Base-by-base conservation (phyloP, 768 basidiomycete genomes). In the Tubosaeta sp. region DNA sequence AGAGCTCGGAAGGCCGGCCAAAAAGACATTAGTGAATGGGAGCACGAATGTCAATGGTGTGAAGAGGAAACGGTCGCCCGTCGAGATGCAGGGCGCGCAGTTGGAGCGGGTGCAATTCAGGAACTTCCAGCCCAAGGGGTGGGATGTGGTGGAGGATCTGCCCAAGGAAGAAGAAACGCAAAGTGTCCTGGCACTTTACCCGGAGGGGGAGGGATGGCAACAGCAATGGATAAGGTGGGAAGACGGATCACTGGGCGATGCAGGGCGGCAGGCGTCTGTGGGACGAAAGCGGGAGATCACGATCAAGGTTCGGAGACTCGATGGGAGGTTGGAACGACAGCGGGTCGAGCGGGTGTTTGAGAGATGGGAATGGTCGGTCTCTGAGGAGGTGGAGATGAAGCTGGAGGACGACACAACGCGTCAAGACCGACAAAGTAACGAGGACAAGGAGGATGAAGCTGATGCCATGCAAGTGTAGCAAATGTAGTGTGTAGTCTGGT, bases 281-380 rank as follows among this genome's bases (percentile, higher is more conserved):
- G 75, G 63, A 36, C 72, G 71, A 46, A 73, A 68, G 46, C 71
- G 71, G 42, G 78, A 81, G 46, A 72, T 80, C 31, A 71, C 81
- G 8, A 65, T 84, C 18, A 85, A 80, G 65, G 74, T 84, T 53
- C 76, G 86, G 53, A 76, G 72, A 64, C 80, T 78, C 9, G 69
- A 58, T 36, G 70, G 72, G 25, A 81, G 84, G 19, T 38, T 89
- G 36, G 88, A 90, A 62, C 73, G 87, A 56, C 87, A 90, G 56
- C 77, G 80, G 44, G 78, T 88, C 55, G 83, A 86, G 60, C 78
- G 88, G 52, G 69, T 74, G 22, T 68, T 84, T 38, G 88, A 90
- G 68, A 75, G 76, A 45, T 90, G 86, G 86, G 72, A 62, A 16
- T 88, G 86, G 86, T 49, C 64, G 6, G 40, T 38, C 43, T 35